Conservation (phyloP, 768 basidiomycete species). For the Cystofilobasidium macerans region DNA sequence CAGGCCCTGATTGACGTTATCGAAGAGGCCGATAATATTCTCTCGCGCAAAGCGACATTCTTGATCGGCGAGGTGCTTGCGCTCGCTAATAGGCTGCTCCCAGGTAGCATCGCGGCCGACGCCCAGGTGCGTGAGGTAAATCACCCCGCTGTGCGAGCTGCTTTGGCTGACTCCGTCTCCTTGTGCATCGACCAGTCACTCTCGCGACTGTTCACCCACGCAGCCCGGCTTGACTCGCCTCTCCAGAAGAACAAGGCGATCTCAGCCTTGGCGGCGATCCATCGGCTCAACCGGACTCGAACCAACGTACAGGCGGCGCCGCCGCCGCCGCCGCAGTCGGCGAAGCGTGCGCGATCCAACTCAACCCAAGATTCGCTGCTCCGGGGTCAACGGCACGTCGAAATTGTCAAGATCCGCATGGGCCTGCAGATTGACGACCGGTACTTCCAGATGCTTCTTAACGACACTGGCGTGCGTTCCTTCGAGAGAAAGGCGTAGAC, state of each 20-base stretch:
- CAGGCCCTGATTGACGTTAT: constrained; percentile 78
- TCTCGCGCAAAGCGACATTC: constrained; percentile 76
- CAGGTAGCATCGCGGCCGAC: constrained; percentile 64
- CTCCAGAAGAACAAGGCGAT: constrained; percentile 73
- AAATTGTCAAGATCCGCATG: constrained; percentile 76
- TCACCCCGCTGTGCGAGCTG: background rate
- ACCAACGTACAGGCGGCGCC: constrained; percentile 53
- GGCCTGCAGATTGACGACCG: constrained; percentile 93
- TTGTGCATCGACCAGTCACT: constrained; percentile 48
- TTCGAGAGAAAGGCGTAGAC: background rate
- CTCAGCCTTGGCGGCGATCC: constrained; percentile 72
- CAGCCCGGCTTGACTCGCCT: constrained; percentile 60
- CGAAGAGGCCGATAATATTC: constrained; percentile 51
- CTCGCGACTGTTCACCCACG: constrained; percentile 71
- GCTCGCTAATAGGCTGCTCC: constrained; percentile 75
- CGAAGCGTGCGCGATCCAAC: constrained; percentile 26
- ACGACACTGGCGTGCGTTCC: constrained; percentile 66
- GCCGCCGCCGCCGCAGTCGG: constrained; percentile 39
- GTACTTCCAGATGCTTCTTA: constrained; percentile 68
- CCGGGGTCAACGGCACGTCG: constrained; percentile 78
- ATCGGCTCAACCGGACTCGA: constrained; percentile 85
- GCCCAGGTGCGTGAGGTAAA: constrained; percentile 68
- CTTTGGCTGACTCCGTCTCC: constrained; percentile 1
- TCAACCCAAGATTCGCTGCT: constrained; percentile 69
- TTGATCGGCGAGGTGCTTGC: constrained; percentile 84